Evolutionary conservation across 1,139 yeast genomes (phyloP).

Genomic region (Saccharomyces hybrid): DNA sequence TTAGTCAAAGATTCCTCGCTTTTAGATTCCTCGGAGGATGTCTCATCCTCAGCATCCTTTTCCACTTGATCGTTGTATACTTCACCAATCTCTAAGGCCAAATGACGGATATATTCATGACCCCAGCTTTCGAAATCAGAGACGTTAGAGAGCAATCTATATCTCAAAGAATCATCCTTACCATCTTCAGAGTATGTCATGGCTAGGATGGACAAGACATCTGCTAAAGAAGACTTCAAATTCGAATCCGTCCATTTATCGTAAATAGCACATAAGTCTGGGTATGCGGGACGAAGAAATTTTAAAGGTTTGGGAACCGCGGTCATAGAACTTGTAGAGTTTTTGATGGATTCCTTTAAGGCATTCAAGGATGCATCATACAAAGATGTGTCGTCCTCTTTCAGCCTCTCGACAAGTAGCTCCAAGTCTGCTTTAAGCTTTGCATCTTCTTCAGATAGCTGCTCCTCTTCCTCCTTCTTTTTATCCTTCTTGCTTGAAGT

Average conservation of each 20-base stretch:
- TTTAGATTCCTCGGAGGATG: conserved; percentile 13
- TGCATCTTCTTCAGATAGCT: conserved; percentile 88
- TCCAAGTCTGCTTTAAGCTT: conserved; percentile 84
- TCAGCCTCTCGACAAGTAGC: conserved; percentile 70
- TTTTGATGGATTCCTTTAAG: conserved; percentile 72
- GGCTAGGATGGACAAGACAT: conserved; percentile 83
- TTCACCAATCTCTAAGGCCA: conserved; percentile 90
- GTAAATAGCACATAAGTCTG: conserved; percentile 55
- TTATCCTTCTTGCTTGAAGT: conserved; percentile 11
- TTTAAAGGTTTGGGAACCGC: conserved; percentile 98
- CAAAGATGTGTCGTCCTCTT: conserved; percentile 42
- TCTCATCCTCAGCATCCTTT: conserved; percentile 35
- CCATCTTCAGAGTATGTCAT: conserved; percentile 91
- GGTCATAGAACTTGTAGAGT: conserved; percentile 96
- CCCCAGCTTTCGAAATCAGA: conserved; percentile 85
- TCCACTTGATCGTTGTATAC: conserved; percentile 67
- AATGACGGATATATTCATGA: conserved; percentile 92
- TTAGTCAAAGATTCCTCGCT: background rate
- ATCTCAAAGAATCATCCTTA: conserved; percentile 71
- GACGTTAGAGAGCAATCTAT: conserved; percentile 60
- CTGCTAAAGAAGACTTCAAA: conserved; percentile 54
- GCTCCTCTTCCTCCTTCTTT: conserved; percentile 51
- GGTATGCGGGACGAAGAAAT: conserved; percentile 84
- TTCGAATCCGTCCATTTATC: conserved; percentile 51
- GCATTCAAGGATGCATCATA: conserved; percentile 56